Conservation (phyloP, 306 rosid species). For the Corylus americana region DNA sequence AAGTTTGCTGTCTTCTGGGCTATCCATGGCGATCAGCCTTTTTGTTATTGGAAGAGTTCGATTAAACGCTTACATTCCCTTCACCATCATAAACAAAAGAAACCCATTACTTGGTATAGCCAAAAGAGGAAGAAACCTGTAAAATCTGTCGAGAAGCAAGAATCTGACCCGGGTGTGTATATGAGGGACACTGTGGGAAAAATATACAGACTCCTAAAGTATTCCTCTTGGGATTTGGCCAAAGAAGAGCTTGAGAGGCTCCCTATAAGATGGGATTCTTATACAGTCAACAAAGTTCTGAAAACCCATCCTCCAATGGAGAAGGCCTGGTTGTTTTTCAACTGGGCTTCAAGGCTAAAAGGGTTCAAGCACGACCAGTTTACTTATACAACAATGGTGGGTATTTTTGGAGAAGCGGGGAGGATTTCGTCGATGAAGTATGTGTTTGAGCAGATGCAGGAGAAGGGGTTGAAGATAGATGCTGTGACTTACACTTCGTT, state of each 20-base stretch:
- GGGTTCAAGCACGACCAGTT: slow-evolving; percentile 77
- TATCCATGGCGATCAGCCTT: slow-evolving; percentile 1
- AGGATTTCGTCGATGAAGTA: slow-evolving; percentile 76
- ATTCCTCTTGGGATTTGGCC: slow-evolving; percentile 73
- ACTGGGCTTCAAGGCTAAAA: slow-evolving; percentile 58
- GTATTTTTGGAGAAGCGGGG: slow-evolving; percentile 91
- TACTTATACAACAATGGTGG: slow-evolving; percentile 82
- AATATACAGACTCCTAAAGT: slow-evolving; percentile 50
- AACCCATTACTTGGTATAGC: slow-evolving; percentile 23
- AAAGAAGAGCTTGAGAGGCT: slow-evolving; percentile 44
- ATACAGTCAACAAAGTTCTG: slow-evolving; percentile 69
- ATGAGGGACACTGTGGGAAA: slow-evolving; percentile 52
- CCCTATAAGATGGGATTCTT: slow-evolving; percentile 82
- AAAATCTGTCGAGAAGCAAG: slow-evolving; percentile 22
- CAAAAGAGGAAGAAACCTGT: slow-evolving; percentile 6
- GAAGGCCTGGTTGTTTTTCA: slow-evolving; percentile 84
- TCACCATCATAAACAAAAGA: slow-evolving; percentile 35
- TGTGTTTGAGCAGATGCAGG: slow-evolving; percentile 68
- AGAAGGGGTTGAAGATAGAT: slow-evolving; percentile 62
- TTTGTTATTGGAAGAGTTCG: slow-evolving; percentile 11
- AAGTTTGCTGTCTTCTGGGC: slow-evolving; percentile 14
- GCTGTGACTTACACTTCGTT: slow-evolving; percentile 74
- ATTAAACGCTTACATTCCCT: slow-evolving; percentile 40
- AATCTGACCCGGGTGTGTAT: slow-evolving; percentile 32
- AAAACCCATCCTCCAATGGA: slow-evolving; percentile 93